Percentiles rank a stretch among this genome's conserved stretches.
Conservation (phyloP, 2,329 filamentous ascomycete genomes). For the Emydomyces testavorans region DNA sequence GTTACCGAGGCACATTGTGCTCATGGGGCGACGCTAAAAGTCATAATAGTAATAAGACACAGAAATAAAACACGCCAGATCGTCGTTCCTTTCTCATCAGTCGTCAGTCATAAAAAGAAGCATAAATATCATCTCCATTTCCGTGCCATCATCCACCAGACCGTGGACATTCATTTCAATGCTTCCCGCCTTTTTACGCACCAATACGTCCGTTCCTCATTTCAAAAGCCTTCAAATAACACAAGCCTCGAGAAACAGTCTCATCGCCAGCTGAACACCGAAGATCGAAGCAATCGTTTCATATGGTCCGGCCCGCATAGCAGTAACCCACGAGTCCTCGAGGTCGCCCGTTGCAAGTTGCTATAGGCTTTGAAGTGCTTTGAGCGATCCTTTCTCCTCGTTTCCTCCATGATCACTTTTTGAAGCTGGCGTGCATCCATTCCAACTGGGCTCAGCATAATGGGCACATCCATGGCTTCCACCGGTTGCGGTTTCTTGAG, state of each 20-base stretch:
- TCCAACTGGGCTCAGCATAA: slow-evolving; percentile 27
- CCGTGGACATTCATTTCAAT: not conserved
- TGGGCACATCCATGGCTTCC: slow-evolving; percentile 31
- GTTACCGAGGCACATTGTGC: slow-evolving; percentile 7
- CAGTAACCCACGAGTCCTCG: slow-evolving; percentile 21
- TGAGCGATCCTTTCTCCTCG: slow-evolving; percentile 15
- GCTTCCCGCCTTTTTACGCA: slow-evolving; percentile 4
- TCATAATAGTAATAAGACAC: not conserved
- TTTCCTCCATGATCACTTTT: slow-evolving; percentile 21
- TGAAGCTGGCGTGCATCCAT: slow-evolving; percentile 19
- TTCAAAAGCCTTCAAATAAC: too few relatives aligned
- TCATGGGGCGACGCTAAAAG: slow-evolving; percentile 2
- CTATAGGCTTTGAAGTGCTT: slow-evolving; percentile 14
- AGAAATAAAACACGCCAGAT: not conserved
- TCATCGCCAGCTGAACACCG: slow-evolving; percentile 16
- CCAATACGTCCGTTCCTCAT: too few relatives aligned
- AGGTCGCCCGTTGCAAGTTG: slow-evolving; percentile 20
- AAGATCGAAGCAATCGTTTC: slow-evolving; percentile 23
- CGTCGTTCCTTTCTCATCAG: not conserved
- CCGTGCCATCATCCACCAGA: not conserved
- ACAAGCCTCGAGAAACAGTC: too few relatives aligned
- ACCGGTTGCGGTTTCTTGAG: slow-evolving; percentile 21
- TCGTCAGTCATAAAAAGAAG: not conserved
- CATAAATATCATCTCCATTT: not conserved
- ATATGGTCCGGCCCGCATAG: slow-evolving; percentile 27